These are phyloP conservation scores for Cryptococcus depauperatus DNA, from an alignment of 1,284 basidiomycete genomes.

Conservation along the genomic window DNA sequence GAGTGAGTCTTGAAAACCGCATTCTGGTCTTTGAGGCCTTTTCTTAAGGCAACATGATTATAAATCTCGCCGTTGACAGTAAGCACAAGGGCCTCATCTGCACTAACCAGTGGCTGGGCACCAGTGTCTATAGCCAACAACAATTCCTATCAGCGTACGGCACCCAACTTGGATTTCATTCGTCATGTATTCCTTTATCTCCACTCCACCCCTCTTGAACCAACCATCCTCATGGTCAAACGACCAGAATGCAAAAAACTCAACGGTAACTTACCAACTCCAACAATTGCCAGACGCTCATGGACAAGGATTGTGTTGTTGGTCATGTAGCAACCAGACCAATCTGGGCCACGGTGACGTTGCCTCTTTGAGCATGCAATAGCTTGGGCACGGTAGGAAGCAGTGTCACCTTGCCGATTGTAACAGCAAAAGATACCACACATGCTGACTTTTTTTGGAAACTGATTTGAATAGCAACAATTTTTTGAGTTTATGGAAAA, in stretches of 20 bases:
- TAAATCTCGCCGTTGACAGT: slow-evolving; percentile 99
- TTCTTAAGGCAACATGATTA: slow-evolving; percentile 83
- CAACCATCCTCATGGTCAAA: no score
- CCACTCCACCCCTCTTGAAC: not conserved
- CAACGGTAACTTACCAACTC: slow-evolving; percentile 68
- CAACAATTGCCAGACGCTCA: slow-evolving; percentile 92
- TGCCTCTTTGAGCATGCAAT: slow-evolving; percentile 81
- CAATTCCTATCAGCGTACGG: not conserved
- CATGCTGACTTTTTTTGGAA: slow-evolving; percentile 53
- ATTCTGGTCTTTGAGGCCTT: slow-evolving; percentile 52
- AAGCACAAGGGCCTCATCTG: slow-evolving; percentile 76
- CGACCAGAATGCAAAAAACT: not conserved
- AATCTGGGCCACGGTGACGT: slow-evolving; percentile 89
- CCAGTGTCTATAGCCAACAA: slow-evolving; percentile 93
- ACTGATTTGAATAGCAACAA: no score
- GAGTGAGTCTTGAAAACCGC: slow-evolving; percentile 94
- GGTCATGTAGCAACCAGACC: slow-evolving; percentile 87
- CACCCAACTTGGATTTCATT: no score
- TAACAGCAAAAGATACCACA: slow-evolving; percentile 82
- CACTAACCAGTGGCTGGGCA: slow-evolving; percentile 86
- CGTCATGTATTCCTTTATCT: no score
- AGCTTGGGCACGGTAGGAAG: slow-evolving; percentile 59
- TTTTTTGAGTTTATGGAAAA: not conserved
- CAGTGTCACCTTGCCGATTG: slow-evolving; percentile 66
- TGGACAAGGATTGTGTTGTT: slow-evolving; percentile 74